Conservation (phyloP, 441 rosid genomes). For the Viola pubescens region DNA sequence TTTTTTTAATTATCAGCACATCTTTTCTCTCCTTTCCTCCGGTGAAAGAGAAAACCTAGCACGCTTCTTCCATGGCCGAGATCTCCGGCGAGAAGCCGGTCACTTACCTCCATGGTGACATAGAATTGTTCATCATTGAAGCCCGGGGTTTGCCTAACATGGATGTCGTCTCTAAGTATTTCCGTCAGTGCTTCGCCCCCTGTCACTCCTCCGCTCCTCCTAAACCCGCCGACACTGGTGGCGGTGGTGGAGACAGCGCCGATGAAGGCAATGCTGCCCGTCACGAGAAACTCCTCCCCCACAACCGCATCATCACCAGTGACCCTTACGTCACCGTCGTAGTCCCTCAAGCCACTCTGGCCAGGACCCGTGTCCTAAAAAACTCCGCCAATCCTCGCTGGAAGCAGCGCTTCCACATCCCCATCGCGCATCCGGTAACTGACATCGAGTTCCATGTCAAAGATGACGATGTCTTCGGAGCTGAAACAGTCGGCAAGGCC, state of each 20-base stretch:
- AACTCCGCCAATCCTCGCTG: conserved; percentile 52
- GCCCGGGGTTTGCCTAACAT: conserved; percentile 64
- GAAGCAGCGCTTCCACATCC: conserved; percentile 53
- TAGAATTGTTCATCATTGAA: conserved; percentile 46
- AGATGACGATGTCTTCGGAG: conserved; percentile 67
- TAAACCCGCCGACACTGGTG: conserved; percentile 1
- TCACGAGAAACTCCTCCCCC: conserved; percentile 22
- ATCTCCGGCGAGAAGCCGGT: not conserved
- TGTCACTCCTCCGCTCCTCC: conserved; percentile 11
- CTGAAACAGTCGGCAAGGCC: conserved; percentile 47
- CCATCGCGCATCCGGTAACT: conserved; percentile 54
- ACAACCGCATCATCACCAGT: conserved; percentile 49
- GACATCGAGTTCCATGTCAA: conserved; percentile 65
- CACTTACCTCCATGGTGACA: conserved; percentile 61
- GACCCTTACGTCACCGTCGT: conserved; percentile 70
- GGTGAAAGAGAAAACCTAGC: no score
- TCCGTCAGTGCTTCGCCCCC: conserved; percentile 45
- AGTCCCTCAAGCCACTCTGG: conserved; percentile 70
- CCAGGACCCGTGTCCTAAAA: conserved; percentile 58
- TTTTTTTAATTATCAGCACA: no score
- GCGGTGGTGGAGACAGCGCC: not conserved
- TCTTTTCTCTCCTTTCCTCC: no score
- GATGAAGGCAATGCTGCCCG: not conserved
- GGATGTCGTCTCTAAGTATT: conserved; percentile 47
- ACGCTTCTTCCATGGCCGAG: conserved; percentile 8